phyloP scores from a whole-genome alignment of 495 filamentous ascomycete species.

The Aspergillus carlsbadensis region DNA sequence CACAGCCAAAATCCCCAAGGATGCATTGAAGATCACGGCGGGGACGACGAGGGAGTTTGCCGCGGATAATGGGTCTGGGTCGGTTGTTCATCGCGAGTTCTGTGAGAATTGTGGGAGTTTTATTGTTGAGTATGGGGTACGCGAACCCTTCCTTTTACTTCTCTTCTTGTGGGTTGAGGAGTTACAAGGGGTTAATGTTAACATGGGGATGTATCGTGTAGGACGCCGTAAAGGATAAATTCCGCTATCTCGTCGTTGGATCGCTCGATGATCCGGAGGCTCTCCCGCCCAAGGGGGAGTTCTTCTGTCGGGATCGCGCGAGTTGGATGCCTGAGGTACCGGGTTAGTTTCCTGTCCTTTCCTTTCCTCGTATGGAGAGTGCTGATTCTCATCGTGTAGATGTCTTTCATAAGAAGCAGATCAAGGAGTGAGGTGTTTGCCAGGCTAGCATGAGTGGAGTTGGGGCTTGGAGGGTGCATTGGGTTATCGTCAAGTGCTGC shows the following conservation, averaged over 20 bases:
- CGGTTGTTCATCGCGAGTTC: conserved; percentile 59
- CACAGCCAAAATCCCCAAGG: conserved; percentile 59
- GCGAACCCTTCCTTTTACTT: conserved; percentile 10
- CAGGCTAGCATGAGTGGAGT: too few species aligned
- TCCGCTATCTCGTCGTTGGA: conserved; percentile 63
- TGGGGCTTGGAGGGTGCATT: too few species aligned
- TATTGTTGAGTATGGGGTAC: conserved; percentile 63
- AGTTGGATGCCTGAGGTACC: conserved; percentile 65
- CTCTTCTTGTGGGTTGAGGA: too few species aligned
- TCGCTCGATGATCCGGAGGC: conserved; percentile 61
- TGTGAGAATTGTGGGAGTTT: conserved; percentile 61
- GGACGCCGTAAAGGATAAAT: conserved; percentile 55
- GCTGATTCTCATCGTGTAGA: conserved; percentile 28
- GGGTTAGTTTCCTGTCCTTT: conserved; percentile 35
- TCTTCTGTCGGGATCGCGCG: conserved; percentile 58
- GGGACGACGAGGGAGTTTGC: conserved; percentile 49
- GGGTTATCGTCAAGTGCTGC: too few species aligned
- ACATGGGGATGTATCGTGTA: conserved; percentile 17
- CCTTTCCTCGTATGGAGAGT: neutral
- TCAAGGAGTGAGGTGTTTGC: conserved; percentile 46
- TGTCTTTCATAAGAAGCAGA: conserved; percentile 59
- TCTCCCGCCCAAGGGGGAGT: conserved; percentile 66
- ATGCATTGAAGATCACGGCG: conserved; percentile 39
- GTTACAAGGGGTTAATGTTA: too few species aligned
- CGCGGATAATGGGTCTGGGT: conserved; percentile 57